A percentile compares a stretch with the other conserved stretches of the same genome.
These are phyloP conservation scores for Chlamydomonas reinhardtii DNA, from an alignment of 163 green algal species.

Conservation along the genomic window DNA sequence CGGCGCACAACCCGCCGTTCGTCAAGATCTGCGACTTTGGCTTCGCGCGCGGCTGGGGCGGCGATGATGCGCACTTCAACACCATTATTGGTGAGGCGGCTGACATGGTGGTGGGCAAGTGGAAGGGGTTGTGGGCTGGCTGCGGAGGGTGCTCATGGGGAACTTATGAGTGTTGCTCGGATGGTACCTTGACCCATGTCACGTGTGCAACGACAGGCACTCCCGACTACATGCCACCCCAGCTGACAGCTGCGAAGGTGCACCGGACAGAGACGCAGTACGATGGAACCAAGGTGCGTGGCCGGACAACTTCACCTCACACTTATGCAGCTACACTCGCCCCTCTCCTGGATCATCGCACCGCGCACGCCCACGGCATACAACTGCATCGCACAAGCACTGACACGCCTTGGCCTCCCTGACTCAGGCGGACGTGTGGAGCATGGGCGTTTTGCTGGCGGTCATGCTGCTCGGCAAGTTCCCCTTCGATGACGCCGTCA, in stretches of 20 bases:
- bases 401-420: no score
- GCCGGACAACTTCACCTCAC: no score
- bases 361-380: no score
- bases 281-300: conserved; percentile 61
- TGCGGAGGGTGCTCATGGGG: not conserved
- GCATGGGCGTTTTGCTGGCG: conserved; percentile 88
- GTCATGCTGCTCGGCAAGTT: conserved; percentile 93
- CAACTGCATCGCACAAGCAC: no score
- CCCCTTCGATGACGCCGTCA: conserved; percentile 82
- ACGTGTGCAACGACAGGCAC: conserved; percentile 80
- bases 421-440: conserved; percentile 92
- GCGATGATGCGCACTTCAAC: conserved; percentile 86
- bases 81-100: conserved; percentile 74
- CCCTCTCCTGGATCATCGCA: no score
- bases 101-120: not conserved
- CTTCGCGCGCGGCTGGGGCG: conserved; percentile 90
- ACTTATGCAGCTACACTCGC: not conserved
- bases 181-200: no score
- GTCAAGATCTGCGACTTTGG: conserved; percentile 90
- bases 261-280: conserved; percentile 59
- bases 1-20: conserved; percentile 68
- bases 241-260: conserved; percentile 73
- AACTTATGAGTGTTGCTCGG: no score
- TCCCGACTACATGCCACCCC: conserved; percentile 94
- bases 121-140: not conserved